These are phyloP conservation scores for Fraxinus xanthoxyloides DNA, from an alignment of 305 asterid genomes.

Conservation along the genomic window DNA sequence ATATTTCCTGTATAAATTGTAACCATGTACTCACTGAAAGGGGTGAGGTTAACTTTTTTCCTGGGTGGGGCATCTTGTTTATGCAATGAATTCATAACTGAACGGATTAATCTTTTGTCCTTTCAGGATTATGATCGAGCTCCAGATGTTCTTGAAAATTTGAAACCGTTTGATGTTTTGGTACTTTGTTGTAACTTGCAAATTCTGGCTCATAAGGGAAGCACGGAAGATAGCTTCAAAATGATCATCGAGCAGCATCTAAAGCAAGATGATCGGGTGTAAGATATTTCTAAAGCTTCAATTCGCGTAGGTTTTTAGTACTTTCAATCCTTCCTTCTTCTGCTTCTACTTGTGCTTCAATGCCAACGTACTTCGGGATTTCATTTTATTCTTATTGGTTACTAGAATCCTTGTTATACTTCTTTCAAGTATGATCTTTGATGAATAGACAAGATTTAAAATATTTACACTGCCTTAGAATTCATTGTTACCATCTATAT, in stretches of 20 bases:
- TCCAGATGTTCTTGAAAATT: conserved; percentile 42
- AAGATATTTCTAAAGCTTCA: background rate
- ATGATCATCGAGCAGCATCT: conserved; percentile 41
- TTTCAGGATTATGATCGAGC: conserved; percentile 80
- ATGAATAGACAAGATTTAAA: background rate
- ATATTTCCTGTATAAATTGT: background rate
- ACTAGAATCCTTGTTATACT: background rate
- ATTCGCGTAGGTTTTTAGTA: background rate
- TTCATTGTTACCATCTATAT: background rate
- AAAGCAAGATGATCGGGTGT: background rate
- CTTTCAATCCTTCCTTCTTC: background rate
- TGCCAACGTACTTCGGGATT: background rate
- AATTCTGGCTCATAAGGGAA: conserved; percentile 43
- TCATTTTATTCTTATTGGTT: background rate
- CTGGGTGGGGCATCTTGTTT: background rate
- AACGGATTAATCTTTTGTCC: background rate
- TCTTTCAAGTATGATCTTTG: background rate
- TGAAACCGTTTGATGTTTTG: conserved; percentile 53
- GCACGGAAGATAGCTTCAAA: conserved; percentile 52
- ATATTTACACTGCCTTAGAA: background rate
- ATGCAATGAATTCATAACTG: background rate
- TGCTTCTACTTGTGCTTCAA: background rate
- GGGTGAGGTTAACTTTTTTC: background rate
- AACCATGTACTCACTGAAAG: background rate
- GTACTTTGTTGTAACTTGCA: conserved; percentile 66